Evolutionary conservation across 495 filamentous ascomycete species (phyloP), one percentile per base, ranked within the genome.

Genomic region (Parathielavia appendiculata): DNA sequence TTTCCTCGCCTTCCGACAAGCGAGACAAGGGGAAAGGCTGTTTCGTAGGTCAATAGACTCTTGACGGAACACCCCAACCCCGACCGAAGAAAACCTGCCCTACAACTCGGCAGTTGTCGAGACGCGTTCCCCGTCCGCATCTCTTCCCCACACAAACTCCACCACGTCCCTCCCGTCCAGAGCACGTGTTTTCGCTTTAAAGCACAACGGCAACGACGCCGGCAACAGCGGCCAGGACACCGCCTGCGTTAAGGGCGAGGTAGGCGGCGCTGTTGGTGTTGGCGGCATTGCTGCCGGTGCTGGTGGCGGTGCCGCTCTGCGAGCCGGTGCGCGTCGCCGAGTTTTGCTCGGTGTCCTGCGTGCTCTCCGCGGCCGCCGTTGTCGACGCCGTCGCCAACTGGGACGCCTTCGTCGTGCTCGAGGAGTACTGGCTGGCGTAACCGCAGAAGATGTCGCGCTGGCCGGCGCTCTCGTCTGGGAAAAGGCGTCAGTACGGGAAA

Each of bases 391-490:
- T 22, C 20, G 54, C 17, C 49, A 50, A 22, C 49, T 62, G 16
- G 20, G 47, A 32, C 17, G 49, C 67, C 59, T 48, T 59, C 10
- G 68, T 59, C 26, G 44, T 60, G 44, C 62, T 69, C 5, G 70
- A 47, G 7, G 41, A 59, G 66, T 62, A 75, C 60, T 73, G 71
- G 59, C 48, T 60, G 16, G 67, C 71, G 60, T 70, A 69, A 50
- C 61, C 60, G 66, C 76, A 79, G 66, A 76, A 76, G 46, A 72
- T 69, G 20, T 73, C 61, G 56, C 67, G 66, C 62, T 76, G 66
- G 50, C 71, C 70, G 12, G 60, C 54, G 61, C 58, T 49, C 19
- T 40, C 55, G 34, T 59, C 54, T 54, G 45, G 22, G 23, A n/a
- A 26, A 30, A 3, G 26, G 26, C 26, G 41, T 55, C 19, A 34